Evolutionary conservation across 768 basidiomycete species (phyloP).

Genomic region (Tulasnella sp.): DNA sequence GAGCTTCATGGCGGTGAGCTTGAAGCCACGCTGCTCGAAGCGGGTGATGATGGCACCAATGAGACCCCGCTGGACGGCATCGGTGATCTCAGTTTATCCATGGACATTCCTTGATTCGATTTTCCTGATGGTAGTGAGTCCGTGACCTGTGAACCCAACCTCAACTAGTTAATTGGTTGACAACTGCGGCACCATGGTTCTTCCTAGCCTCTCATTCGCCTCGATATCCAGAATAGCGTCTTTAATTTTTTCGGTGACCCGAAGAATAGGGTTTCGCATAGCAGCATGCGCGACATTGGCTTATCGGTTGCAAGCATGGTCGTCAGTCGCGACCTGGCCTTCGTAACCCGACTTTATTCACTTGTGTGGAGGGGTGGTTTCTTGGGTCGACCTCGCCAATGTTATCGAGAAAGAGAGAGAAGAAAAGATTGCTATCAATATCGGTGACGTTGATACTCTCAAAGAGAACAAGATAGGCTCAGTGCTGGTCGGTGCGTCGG

Average conservation of each 20-base stretch:
- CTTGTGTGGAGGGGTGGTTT: not conserved
- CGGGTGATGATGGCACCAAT: slow-evolving; percentile 92
- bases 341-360: slow-evolving; percentile 8
- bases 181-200: too few relatives aligned
- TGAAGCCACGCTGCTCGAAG: slow-evolving; percentile 98
- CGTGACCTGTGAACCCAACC: too few relatives aligned
- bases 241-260: not conserved
- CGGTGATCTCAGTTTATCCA: slow-evolving; percentile 38
- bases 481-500: not conserved
- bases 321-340: not conserved
- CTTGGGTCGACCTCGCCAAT: not conserved
- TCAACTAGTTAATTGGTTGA: too few relatives aligned
- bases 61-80: slow-evolving; percentile 96
- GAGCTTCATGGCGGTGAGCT: slow-evolving; percentile 93
- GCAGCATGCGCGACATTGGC: not conserved
- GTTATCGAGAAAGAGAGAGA: not conserved
- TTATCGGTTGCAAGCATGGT: too few relatives aligned
- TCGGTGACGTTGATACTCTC: too few relatives aligned
- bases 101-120: not conserved
- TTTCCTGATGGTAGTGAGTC: not conserved
- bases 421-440: not conserved
- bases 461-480: not conserved
- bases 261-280: not conserved
- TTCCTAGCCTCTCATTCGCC: not conserved
- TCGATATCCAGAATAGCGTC: slow-evolving; percentile 15